Percentiles rank a stretch among this genome's conserved stretches.
Conservation (phyloP, 2,329 filamentous ascomycete genomes). For the Ophiocordyceps camponoti-rufipedis region DNA sequence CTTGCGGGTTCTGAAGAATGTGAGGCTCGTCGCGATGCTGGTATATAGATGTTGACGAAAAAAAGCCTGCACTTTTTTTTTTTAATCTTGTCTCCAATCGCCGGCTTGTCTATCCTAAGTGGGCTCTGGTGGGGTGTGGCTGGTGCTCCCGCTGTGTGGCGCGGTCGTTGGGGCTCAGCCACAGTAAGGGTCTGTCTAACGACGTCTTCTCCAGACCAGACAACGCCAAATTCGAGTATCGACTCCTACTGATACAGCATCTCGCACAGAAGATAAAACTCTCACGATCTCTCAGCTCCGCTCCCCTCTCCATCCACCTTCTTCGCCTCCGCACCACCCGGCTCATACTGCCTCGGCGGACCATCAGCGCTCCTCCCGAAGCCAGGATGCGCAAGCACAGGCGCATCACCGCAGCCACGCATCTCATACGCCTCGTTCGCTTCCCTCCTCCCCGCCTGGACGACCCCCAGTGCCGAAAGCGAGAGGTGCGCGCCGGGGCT, state of each 20-base stretch:
- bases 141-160: background rate
- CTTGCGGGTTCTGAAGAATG: background rate
- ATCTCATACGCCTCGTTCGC: conserved; percentile 30
- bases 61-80: background rate
- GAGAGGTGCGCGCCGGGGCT: conserved; percentile 1
- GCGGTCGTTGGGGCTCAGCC: background rate
- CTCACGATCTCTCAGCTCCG: no score
- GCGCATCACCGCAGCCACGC: conserved; percentile 13
- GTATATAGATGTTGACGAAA: background rate
- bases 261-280: no score
- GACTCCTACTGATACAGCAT: background rate
- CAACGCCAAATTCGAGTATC: background rate
- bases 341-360: conserved; percentile 6
- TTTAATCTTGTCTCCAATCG: background rate
- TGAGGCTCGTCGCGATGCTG: background rate
- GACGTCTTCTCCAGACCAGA: no score
- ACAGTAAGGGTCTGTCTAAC: background rate
- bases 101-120: background rate
- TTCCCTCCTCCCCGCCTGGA: conserved; percentile 20
- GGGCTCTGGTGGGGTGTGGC: background rate
- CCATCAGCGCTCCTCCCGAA: conserved; percentile 19
- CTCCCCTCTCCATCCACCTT: background rate
- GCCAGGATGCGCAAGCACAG: conserved; percentile 27
- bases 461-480: conserved; percentile 3
- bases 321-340: conserved; percentile 1